phyloP scores from a whole-genome alignment of 495 filamentous ascomycete genomes.

The Annulohypoxylon moriforme region DNA sequence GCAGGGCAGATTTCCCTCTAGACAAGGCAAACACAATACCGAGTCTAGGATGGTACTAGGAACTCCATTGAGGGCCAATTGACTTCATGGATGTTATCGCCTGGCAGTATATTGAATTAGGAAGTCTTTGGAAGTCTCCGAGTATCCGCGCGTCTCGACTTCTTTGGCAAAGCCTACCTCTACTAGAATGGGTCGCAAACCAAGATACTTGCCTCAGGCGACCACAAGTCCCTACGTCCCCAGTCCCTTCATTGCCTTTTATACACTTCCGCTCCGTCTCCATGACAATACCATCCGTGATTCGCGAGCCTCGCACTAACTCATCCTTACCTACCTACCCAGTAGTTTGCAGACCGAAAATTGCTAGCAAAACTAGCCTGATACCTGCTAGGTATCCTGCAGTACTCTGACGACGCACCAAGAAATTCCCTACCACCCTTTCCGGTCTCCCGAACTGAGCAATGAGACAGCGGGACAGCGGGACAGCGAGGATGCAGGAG shows the following conservation, averaged over 20 bases:
- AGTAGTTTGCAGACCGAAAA: neutral
- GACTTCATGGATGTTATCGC: neutral
- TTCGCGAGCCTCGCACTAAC: neutral
- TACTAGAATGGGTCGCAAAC: neutral
- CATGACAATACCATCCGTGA: neutral
- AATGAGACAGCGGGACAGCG: neutral
- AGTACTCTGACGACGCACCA: neutral
- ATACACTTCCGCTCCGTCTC: slow-evolving; percentile 12
- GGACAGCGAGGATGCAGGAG: neutral
- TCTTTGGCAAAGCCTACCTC: neutral
- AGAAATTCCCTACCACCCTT: neutral
- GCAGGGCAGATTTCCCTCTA: neutral
- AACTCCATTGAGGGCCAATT: neutral
- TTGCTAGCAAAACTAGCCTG: neutral
- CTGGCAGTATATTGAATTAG: neutral
- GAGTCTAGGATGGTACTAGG: neutral
- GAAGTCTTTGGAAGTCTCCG: slow-evolving; percentile 4
- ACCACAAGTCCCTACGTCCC: neutral
- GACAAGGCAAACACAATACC: neutral
- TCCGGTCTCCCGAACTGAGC: neutral
- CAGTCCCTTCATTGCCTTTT: slow-evolving; percentile 17
- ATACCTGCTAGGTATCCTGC: neutral
- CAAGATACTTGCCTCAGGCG: slow-evolving; percentile 5
- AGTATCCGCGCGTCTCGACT: neutral
- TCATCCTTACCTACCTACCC: neutral